Percentiles rank a stretch among this genome's conserved stretches.
These are phyloP conservation scores for Apiotrichum domesticum DNA, from an alignment of 1,284 basidiomycete species.

Conservation along the genomic window DNA sequence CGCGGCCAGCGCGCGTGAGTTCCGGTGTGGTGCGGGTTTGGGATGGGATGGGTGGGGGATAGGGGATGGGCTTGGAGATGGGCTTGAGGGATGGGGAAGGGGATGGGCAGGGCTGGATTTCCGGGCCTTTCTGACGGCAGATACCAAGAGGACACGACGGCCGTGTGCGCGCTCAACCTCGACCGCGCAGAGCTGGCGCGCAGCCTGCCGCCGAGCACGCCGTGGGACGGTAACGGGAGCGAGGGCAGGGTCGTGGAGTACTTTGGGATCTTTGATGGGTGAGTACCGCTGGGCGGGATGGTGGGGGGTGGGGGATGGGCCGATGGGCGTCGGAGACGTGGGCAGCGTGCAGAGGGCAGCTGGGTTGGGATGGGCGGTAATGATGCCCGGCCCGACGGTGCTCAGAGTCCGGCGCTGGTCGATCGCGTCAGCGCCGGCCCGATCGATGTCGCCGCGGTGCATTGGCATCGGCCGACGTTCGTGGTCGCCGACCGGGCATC, in stretches of 20 bases:
- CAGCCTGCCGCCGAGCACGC: slow-evolving; percentile 56
- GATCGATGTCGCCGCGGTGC: no score
- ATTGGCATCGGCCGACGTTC: no score
- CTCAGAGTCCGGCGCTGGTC: no score
- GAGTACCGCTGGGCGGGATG: slow-evolving; percentile 22
- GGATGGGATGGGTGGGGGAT: background rate
- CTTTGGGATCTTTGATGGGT: slow-evolving; percentile 87
- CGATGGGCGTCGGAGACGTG: no score
- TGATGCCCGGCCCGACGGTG: no score
- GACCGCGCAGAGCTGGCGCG: slow-evolving; percentile 64
- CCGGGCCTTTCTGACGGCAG: slow-evolving; percentile 26
- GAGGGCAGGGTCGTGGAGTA: slow-evolving; percentile 68
- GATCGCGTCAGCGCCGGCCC: no score
- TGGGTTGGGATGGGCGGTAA: no score
- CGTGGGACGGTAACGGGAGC: slow-evolving; percentile 56
- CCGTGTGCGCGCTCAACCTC: slow-evolving; percentile 66
- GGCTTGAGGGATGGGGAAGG: no score
- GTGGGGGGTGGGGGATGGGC: no score
- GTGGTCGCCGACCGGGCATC: no score
- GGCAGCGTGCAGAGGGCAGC: no score
- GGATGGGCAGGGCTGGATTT: no score
- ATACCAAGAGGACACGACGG: slow-evolving; percentile 77
- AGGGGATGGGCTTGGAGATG: background rate
- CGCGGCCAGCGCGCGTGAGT: slow-evolving; percentile 65
- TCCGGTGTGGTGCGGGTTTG: slow-evolving; percentile 6